phyloP scores from a whole-genome alignment of 345 rosid genomes.

The Draba incana region DNA sequence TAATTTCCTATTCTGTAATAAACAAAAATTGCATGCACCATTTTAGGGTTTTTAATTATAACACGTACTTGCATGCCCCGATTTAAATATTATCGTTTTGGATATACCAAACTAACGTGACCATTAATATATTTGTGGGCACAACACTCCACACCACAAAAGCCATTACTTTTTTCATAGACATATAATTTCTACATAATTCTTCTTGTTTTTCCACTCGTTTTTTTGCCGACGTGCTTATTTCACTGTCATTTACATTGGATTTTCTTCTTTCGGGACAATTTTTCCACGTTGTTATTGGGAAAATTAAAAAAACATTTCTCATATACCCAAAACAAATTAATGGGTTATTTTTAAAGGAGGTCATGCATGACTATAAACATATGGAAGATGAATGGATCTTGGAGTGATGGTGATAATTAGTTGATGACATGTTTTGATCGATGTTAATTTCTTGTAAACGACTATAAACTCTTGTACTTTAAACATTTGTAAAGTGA shows the following conservation, averaged over 20 bases:
- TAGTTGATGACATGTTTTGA: neutral
- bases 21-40: constrained; percentile 36
- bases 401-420: constrained; percentile 3
- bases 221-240: constrained; percentile 19
- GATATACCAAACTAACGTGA: constrained; percentile 38
- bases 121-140: constrained; percentile 39
- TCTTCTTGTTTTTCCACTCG: neutral
- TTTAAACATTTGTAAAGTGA: constrained; percentile 8
- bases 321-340: neutral
- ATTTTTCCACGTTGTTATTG: constrained; percentile 35
- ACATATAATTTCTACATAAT: neutral
- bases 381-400: neutral
- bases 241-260: constrained; percentile 29
- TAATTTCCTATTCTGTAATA: constrained; percentile 39
- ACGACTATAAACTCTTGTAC: neutral
- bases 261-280: constrained; percentile 44
- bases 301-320: constrained; percentile 13
- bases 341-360: neutral
- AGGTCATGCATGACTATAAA: neutral
- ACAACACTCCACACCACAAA: constrained; percentile 24
- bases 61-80: constrained; percentile 40
- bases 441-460: constrained; percentile 3
- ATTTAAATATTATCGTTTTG: constrained; percentile 36
- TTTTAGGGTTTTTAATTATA: constrained; percentile 24
- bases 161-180: neutral